Evolutionary conservation across 306 rosid species (phyloP).

Genomic region (Fragaria ananassa): DNA sequence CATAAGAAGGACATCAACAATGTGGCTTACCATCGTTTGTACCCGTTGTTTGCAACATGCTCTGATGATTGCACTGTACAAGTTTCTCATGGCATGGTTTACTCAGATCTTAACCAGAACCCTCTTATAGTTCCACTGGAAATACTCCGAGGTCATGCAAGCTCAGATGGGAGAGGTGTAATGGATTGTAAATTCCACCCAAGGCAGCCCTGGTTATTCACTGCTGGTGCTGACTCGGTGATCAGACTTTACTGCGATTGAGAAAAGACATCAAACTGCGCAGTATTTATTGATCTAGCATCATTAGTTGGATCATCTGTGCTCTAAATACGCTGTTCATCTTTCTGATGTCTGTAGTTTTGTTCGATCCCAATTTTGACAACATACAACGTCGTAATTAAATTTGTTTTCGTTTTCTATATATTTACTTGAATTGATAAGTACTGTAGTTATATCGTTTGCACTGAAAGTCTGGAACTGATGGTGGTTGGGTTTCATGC

Average conservation of each 20-base stretch:
- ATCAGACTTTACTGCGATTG: constrained; percentile 70
- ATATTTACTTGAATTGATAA: neutral
- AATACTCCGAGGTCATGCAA: constrained; percentile 75
- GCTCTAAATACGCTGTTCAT: neutral
- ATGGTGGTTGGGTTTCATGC: too few relatives aligned
- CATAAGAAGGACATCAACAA: constrained; percentile 84
- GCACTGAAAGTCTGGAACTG: too few relatives aligned
- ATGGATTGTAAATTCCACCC: constrained; percentile 96
- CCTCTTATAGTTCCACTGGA: constrained; percentile 88
- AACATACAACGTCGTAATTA: neutral
- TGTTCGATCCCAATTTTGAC: neutral
- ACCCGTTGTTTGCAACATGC: constrained; percentile 83
- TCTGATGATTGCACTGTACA: constrained; percentile 87
- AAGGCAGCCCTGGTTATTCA: constrained; percentile 88
- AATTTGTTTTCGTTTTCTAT: neutral
- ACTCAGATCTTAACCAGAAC: constrained; percentile 84
- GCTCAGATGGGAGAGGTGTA: constrained; percentile 79
- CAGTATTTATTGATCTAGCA: neutral
- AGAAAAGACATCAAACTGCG: constrained; percentile 9
- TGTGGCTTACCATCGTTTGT: constrained; percentile 72
- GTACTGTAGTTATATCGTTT: too few relatives aligned
- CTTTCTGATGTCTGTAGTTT: neutral
- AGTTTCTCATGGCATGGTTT: constrained; percentile 92
- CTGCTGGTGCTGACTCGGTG: constrained; percentile 80
- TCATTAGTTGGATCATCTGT: neutral